Conservation (phyloP, 2,329 filamentous ascomycete species). For the Neopestalotiopsis clavispora region DNA sequence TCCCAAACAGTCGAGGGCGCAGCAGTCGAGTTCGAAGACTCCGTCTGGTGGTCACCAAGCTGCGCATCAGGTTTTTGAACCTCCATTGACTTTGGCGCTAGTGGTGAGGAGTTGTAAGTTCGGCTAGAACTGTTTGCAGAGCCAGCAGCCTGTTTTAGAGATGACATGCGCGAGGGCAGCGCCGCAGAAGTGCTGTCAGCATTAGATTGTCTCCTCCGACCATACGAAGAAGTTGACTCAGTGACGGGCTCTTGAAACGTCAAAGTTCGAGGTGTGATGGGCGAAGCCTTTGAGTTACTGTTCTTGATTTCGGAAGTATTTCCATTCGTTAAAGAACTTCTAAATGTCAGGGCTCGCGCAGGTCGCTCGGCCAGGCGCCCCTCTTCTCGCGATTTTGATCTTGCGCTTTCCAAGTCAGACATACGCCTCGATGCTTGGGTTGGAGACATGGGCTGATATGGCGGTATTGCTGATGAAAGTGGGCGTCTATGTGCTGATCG, state of each 20-base stretch:
- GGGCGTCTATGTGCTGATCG: conserved; percentile 56
- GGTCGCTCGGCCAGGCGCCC: conserved; percentile 45
- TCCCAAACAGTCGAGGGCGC: conserved; percentile 97
- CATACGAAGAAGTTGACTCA: conserved; percentile 30
- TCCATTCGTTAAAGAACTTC: conserved; percentile 45
- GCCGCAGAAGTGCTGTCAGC: conserved; percentile 48
- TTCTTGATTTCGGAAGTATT: conserved; percentile 46
- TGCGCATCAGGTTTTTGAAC: conserved; percentile 39
- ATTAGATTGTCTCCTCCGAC: conserved; percentile 49
- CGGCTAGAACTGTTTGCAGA: conserved; percentile 43
- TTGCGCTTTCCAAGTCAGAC: conserved; percentile 58
- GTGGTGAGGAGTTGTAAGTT: conserved; percentile 64
- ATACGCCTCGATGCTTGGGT: conserved; percentile 56
- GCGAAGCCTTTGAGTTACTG: conserved; percentile 44
- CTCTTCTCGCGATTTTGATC: conserved; percentile 45
- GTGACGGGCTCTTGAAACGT: conserved; percentile 49
- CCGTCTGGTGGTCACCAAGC: conserved; percentile 57
- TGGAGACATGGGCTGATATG: conserved; percentile 54
- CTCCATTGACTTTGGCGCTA: conserved; percentile 54
- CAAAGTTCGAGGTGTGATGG: conserved; percentile 54
- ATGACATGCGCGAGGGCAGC: conserved; percentile 46
- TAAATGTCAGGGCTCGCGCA: conserved; percentile 50
- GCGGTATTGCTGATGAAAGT: conserved; percentile 55
- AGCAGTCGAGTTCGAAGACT: conserved; percentile 86
- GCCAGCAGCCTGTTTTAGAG: conserved; percentile 45